Percentiles rank a stretch among this genome's conserved stretches.
These are phyloP conservation scores for Atkinsonella hypoxylon DNA, from an alignment of 2,329 filamentous ascomycete genomes.

Conservation along the genomic window DNA sequence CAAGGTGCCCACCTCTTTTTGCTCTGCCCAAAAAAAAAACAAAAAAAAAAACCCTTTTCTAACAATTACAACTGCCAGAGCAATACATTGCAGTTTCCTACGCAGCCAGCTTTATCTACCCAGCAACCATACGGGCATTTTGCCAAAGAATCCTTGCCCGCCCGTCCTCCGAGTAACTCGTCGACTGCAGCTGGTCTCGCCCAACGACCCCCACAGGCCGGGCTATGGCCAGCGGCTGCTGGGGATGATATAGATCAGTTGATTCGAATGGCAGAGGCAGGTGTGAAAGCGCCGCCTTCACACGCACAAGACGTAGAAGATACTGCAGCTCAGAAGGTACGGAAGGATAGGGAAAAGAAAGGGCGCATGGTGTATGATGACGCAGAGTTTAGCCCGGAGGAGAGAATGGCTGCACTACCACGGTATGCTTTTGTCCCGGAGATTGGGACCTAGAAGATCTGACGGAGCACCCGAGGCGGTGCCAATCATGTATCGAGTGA, in stretches of 20 bases:
- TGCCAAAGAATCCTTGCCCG: slow-evolving; percentile 29
- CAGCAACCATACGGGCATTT: slow-evolving; percentile 22
- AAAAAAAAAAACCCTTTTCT: neutral
- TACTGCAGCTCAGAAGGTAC: slow-evolving; percentile 49
- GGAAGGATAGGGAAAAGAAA: slow-evolving; percentile 56
- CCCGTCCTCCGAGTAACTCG: slow-evolving; percentile 29
- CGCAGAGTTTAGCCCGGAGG: slow-evolving; percentile 70
- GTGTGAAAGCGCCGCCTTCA: slow-evolving; percentile 32
- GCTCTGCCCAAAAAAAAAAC: too few relatives aligned
- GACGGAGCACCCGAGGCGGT: too few relatives aligned
- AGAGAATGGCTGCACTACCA: slow-evolving; percentile 71
- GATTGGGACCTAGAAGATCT: slow-evolving; percentile 6
- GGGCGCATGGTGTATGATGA: slow-evolving; percentile 71
- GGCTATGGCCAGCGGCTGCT: slow-evolving; percentile 16
- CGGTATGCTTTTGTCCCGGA: slow-evolving; percentile 52
- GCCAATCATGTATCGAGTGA: too few relatives aligned
- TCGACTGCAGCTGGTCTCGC: slow-evolving; percentile 30
- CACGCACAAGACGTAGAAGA: slow-evolving; percentile 28
- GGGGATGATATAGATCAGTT: slow-evolving; percentile 54
- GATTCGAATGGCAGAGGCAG: slow-evolving; percentile 52
- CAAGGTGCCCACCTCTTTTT: too few relatives aligned
- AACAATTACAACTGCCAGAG: slow-evolving; percentile 15
- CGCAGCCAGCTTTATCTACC: slow-evolving; percentile 14
- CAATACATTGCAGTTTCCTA: slow-evolving; percentile 10
- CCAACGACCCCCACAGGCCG: slow-evolving; percentile 27